phyloP scores from a whole-genome alignment of 148 eudicot species.

The Hydrangea macrophylla region DNA sequence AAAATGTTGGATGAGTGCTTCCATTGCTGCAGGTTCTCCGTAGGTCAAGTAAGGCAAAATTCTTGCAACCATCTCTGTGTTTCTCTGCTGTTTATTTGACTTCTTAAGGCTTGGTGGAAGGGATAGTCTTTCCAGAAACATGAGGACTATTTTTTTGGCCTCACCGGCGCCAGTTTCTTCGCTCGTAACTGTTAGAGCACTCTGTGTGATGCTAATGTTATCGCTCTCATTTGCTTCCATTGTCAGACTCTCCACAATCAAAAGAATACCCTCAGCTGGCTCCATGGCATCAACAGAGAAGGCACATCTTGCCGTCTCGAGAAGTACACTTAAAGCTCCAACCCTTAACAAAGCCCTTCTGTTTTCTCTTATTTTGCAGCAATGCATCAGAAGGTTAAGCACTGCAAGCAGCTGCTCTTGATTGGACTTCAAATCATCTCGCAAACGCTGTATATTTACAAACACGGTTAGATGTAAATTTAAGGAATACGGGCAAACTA shows the following conservation, averaged over 20 bases:
- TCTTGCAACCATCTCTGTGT: conserved; percentile 99
- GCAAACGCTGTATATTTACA: conserved; percentile 51
- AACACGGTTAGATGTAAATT: conserved; percentile 3
- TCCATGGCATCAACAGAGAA: conserved; percentile 99
- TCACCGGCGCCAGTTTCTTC: conserved; percentile 83
- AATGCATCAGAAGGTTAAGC: conserved; percentile 87
- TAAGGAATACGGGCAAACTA: neutral
- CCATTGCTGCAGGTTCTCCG: conserved; percentile 98
- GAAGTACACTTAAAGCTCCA: conserved; percentile 85
- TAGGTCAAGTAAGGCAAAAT: conserved; percentile 96
- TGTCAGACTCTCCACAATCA: conserved; percentile 93
- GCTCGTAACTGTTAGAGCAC: conserved; percentile 64
- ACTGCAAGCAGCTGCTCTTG: conserved; percentile 89
- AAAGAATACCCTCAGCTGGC: conserved; percentile 97
- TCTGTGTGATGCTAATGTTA: conserved; percentile 63
- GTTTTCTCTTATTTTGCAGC: conserved; percentile 95
- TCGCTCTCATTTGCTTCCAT: conserved; percentile 97
- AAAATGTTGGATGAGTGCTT: conserved; percentile 90
- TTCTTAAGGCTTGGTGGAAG: conserved; percentile 83
- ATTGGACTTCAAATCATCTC: conserved; percentile 88
- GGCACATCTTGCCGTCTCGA: conserved; percentile 96
- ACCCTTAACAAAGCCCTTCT: conserved; percentile 75
- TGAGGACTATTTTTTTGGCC: conserved; percentile 94
- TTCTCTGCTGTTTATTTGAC: conserved; percentile 95
- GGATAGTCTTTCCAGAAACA: conserved; percentile 91